These are phyloP conservation scores for Collybia nuda DNA, from an alignment of 768 basidiomycete species.

Conservation along the genomic window DNA sequence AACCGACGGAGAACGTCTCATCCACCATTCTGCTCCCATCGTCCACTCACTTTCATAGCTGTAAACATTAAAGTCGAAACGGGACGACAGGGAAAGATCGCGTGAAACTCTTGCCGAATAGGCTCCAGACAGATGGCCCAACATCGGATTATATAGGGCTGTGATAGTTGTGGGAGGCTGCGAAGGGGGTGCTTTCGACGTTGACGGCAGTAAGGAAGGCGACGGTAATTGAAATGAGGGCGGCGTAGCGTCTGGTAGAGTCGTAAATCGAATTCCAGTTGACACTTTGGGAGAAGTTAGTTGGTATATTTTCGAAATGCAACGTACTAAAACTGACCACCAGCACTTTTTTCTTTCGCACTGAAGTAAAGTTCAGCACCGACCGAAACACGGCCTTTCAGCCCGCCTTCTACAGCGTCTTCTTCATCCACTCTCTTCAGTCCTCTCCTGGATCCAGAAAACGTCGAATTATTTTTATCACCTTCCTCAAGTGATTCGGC, in stretches of 20 bases:
- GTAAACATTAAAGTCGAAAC: conserved; percentile 96
- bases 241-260: conserved; percentile 76
- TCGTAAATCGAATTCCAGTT: conserved; percentile 92
- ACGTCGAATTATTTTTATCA: conserved; percentile 19
- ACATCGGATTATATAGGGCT: conserved; percentile 93
- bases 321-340: conserved; percentile 57
- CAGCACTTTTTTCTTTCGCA: conserved; percentile 89
- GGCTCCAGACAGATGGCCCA: conserved; percentile 89
- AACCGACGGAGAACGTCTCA: conserved; percentile 53
- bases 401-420: conserved; percentile 87
- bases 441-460: conserved; percentile 24
- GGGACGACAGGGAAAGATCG: conserved; percentile 82
- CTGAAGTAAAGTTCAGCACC: conserved; percentile 95
- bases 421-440: conserved; percentile 92
- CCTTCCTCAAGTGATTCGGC: conserved; percentile 34
- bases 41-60: conserved; percentile 97
- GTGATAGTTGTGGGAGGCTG: conserved; percentile 96
- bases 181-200: conserved; percentile 37
- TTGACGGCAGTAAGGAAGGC: conserved; percentile 32
- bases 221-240: conserved; percentile 57
- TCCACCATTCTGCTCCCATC: conserved; percentile 96
- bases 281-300: conserved; percentile 58
- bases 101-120: conserved; percentile 87
- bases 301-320: background rate
- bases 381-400: conserved; percentile 87